Evolutionary conservation across 257 asterid genomes (phyloP), one percentile per base, ranked within the genome.

Genomic region (Anisodus tanguticus): DNA sequence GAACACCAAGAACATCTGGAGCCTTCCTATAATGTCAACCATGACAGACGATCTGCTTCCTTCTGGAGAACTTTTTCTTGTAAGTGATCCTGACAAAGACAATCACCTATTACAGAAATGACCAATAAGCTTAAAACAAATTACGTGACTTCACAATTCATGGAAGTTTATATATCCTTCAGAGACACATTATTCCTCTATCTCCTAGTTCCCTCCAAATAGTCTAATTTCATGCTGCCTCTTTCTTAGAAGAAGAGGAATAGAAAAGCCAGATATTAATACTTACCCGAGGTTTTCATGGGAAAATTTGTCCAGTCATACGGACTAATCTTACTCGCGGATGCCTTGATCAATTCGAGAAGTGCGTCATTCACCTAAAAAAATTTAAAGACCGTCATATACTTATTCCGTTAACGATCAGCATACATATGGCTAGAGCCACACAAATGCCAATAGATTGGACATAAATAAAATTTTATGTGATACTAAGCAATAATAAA

Each of bases 251-350:
- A 77, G 22, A 53, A 54, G 31, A 77, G 49, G 82, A 8, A 45
- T 4, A n/a, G n/a, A 15, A 31, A 11, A 53, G 35, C 22, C 64
- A 77, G 47, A 0, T 53, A 31, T 77, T 6, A 76, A 82, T 77
- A 90, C 93, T 86, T 89, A 96, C 99, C 95, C 70, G 90, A 85
- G 86, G 86, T 93, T 85, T 91, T 91, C 84, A 37, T 85, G 41
- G 95, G 88, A 92, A 97, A 85, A 91, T 95, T 95, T 82, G 98
- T 97, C 98, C 99, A 97, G 5, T 93, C 93, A 15, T 85, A 82
- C 5, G 88, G 91, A 68, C 84, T 89, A 70, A 59, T 79, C 85
- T 63, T 83, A 83, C 84, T 87, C 79, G 90, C 88, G 55, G 98
- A 92, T 72, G 98, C 98, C 86, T 88, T 86, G 86, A 95, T 89